These are phyloP conservation scores for Asterophora parasitica DNA, from an alignment of 768 basidiomycete genomes.

Conservation along the genomic window DNA sequence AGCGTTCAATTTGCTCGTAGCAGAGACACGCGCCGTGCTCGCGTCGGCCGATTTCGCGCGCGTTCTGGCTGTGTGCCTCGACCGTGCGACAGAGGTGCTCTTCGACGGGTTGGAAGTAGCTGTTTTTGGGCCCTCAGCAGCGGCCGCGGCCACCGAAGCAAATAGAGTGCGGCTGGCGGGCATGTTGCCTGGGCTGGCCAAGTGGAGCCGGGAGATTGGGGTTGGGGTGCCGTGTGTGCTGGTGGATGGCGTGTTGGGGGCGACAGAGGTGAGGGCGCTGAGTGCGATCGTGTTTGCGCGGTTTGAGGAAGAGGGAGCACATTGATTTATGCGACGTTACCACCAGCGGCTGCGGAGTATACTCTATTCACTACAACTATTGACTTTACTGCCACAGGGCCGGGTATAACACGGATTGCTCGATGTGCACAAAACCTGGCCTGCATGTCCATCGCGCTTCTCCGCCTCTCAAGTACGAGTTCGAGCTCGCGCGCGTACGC, in stretches of 20 bases:
- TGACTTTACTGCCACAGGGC: too few species aligned
- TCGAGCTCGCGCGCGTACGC: too few species aligned
- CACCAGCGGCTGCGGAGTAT: too few species aligned
- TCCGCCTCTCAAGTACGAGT: too few species aligned
- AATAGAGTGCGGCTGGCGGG: slow-evolving; percentile 65
- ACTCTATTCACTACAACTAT: too few species aligned
- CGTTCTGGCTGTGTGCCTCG: slow-evolving; percentile 71
- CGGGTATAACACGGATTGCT: too few species aligned
- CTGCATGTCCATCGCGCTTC: too few species aligned
- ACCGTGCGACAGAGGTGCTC: slow-evolving; percentile 60
- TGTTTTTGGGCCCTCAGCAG: slow-evolving; percentile 42
- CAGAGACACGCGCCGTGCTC: slow-evolving; percentile 62
- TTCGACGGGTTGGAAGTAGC: slow-evolving; percentile 59
- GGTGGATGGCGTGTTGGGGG: slow-evolving; percentile 65
- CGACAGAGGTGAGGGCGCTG: slow-evolving; percentile 62
- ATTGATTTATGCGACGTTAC: too few species aligned
- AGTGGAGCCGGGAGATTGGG: slow-evolving; percentile 71
- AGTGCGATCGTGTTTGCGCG: slow-evolving; percentile 70
- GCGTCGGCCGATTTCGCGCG: slow-evolving; percentile 63
- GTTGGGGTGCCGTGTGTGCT: slow-evolving; percentile 73
- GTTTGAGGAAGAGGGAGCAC: too few species aligned
- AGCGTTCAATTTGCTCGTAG: slow-evolving; percentile 58
- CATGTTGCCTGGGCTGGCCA: slow-evolving; percentile 72
- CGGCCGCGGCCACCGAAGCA: slow-evolving; percentile 18
- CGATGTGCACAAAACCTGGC: too few species aligned